phyloP scores from a whole-genome alignment of 2,329 filamentous ascomycete genomes.

The Aspergillus pseudoviridinutans region DNA sequence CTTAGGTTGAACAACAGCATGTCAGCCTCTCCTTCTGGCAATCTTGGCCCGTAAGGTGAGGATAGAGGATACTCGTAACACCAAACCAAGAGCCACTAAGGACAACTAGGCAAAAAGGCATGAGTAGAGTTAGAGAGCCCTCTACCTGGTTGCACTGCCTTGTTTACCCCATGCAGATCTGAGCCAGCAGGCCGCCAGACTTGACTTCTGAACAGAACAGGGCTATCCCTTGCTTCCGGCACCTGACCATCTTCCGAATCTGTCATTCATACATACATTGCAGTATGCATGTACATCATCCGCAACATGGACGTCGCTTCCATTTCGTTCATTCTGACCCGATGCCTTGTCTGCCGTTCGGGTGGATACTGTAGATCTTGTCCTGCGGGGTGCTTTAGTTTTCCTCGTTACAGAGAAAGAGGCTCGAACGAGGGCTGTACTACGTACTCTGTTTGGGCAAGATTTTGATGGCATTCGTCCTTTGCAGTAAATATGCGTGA shows the following conservation, averaged over 20 bases:
- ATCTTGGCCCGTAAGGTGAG: background rate
- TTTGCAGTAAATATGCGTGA: background rate
- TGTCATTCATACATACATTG: background rate
- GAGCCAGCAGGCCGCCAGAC: background rate
- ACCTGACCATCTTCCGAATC: constrained; percentile 3
- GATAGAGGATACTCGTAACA: background rate
- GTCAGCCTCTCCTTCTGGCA: background rate
- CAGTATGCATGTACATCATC: constrained; percentile 8
- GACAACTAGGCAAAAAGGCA: too few species aligned
- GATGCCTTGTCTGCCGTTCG: background rate
- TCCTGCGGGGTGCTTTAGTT: background rate
- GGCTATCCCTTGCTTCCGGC: constrained; percentile 14
- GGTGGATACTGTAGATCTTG: background rate
- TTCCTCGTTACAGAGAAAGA: background rate
- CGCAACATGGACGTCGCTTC: constrained; percentile 4
- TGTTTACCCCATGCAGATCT: background rate
- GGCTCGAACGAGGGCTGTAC: background rate
- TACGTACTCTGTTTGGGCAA: background rate
- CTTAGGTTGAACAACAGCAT: constrained; percentile 4
- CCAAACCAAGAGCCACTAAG: background rate
- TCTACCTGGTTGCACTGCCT: background rate
- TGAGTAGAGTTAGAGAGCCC: too few species aligned
- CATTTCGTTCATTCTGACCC: constrained; percentile 2
- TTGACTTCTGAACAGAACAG: constrained; percentile 2
- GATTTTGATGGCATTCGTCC: background rate